Percentiles rank a stretch among this genome's conserved stretches.
Conservation (phyloP, 2,329 filamentous ascomycete genomes). For the Penicillium corylophilum region DNA sequence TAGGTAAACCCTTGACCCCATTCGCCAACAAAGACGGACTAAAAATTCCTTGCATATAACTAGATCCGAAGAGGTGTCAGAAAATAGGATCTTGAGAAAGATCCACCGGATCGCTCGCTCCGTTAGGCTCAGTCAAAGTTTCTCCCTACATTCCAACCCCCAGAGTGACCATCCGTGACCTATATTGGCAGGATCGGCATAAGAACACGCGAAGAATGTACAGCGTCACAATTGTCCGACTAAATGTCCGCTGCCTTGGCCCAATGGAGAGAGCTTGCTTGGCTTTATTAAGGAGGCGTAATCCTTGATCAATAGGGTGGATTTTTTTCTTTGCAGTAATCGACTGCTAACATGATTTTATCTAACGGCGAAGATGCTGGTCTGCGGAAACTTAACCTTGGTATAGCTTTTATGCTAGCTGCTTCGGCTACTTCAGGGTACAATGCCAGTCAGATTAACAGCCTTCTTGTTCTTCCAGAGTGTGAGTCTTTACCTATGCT, state of each 20-base stretch:
- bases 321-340: not conserved
- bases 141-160: not conserved
- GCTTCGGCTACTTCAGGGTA: conserved; percentile 26
- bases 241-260: conserved; percentile 3
- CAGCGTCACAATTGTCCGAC: conserved; percentile 7
- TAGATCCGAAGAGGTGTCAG: not conserved
- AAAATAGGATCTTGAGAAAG: not conserved
- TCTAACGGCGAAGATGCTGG: conserved; percentile 11
- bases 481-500: conserved; percentile 9
- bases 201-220: conserved; percentile 1
- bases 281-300: not conserved
- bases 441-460: conserved; percentile 27
- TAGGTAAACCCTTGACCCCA: not conserved
- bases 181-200: not conserved
- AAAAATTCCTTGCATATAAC: not conserved
- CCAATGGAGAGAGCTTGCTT: not conserved
- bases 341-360: conserved; percentile 4
- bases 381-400: conserved; percentile 20
- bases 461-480: conserved; percentile 23
- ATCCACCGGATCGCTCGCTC: not conserved
- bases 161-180: not conserved
- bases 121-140: not conserved
- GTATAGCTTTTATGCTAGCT: conserved; percentile 24
- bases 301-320: not conserved
- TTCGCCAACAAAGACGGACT: not conserved